Base-by-base conservation (phyloP, 164 flowering plant genomes). In the Echeveria elegans region DNA sequence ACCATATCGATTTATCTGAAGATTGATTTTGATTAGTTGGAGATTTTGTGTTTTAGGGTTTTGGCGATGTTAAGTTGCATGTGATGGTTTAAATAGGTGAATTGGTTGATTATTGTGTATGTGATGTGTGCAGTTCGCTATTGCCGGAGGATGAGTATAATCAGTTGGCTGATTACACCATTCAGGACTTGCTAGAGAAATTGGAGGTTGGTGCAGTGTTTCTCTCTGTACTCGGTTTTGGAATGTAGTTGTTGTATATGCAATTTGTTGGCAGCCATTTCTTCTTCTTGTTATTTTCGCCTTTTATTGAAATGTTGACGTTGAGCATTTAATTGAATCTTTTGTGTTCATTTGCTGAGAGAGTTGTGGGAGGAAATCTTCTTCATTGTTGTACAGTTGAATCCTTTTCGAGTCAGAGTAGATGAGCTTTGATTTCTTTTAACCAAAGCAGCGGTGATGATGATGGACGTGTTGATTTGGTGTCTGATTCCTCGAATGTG, bases 91-190 rank as follows among this genome's bases (percentile, higher is more conserved):
- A 3, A n/a, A n/a, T n/a, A 34, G 3, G 37, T 34, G 37, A 40
- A 40, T 40, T 40, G 38, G 38, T 36, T n/a, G 37, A 14, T 40
- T 11, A 40, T 16, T 26, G n/a, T 23, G 58, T 15, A 6, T 7
- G 58, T 7, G 24, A 32, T 26, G 24, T 24, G 31, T 67, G 58
- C 82, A 90, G 97, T 67, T 83, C 94, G 68, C 36, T 86, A 36
- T 70, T 93, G 70, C 81, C 77, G 83, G 96, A 93, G 80, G 92
- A 83, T 66, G 92, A 90, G 34, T 93, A 79, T 71, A 96, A 93
- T 66, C 74, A 56, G 66, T 72, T 86, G 56, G 90, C 97, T 26
- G 85, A 93, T 81, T 79, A 85, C 47, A 89, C 96, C 4, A 83
- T 93, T 45, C 79, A 84, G 66, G 80, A 84, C 48, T 78, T 93